Conservation (phyloP, 2,329 filamentous ascomycete species). For the Mollisia scopiformis region DNA sequence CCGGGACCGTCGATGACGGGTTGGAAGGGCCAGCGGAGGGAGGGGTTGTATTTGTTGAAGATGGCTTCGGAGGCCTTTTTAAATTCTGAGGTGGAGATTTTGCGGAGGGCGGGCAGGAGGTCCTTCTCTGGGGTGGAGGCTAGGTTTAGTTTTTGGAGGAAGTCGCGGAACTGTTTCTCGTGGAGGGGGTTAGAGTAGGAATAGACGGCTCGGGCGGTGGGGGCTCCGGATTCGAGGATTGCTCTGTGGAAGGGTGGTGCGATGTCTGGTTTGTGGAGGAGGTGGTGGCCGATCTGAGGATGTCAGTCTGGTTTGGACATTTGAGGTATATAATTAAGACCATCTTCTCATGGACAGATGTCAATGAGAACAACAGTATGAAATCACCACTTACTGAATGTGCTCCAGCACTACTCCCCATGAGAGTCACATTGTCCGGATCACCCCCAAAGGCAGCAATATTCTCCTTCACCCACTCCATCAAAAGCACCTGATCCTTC, state of each 20-base stretch:
- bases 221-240: conserved; percentile 59
- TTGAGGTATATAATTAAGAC: not conserved
- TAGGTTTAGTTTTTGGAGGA: conserved; percentile 55
- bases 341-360: not conserved
- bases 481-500: conserved; percentile 60
- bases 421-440: conserved; percentile 57
- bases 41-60: conserved; percentile 46
- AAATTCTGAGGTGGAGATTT: conserved; percentile 43
- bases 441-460: conserved; percentile 64
- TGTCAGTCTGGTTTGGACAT: conserved; percentile 1
- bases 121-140: conserved; percentile 45
- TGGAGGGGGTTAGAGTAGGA: conserved; percentile 58
- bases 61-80: conserved; percentile 46
- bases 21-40: conserved; percentile 66
- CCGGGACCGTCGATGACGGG: conserved; percentile 63
- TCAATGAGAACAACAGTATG: not conserved
- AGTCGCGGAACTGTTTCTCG: conserved; percentile 57
- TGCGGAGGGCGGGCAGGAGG: conserved; percentile 55
- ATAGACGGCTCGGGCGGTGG: conserved; percentile 58
- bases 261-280: conserved; percentile 51
- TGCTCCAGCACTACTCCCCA: conserved; percentile 64
- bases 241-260: conserved; percentile 51
- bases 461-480: conserved; percentile 64
- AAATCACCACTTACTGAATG: conserved; percentile 53
- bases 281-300: conserved; percentile 65